phyloP scores from a whole-genome alignment of 1,139 yeast species.

The Yamadazyma atlantica region DNA sequence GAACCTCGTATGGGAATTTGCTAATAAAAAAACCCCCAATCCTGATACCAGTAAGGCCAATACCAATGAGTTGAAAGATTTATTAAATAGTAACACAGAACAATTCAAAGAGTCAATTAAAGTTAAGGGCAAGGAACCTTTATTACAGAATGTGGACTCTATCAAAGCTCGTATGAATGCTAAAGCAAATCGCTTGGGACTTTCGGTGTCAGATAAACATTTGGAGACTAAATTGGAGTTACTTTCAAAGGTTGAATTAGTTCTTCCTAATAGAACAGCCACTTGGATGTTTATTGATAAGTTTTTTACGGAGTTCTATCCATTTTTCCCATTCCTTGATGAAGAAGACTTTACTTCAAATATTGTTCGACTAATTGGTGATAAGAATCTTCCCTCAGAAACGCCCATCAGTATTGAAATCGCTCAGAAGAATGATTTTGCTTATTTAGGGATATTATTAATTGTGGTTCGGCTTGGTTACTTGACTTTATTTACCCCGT shows the following conservation, averaged over 20 bases:
- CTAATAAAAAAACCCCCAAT: neutral
- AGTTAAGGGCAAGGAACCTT: neutral
- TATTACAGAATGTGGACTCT: neutral
- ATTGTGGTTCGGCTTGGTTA: conserved; percentile 23
- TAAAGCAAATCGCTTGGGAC: neutral
- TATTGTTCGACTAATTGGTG: conserved; percentile 19
- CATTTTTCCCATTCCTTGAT: conserved; percentile 49
- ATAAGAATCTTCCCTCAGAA: conserved; percentile 4
- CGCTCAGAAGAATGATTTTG: conserved; percentile 21
- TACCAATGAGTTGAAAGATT: too few species aligned
- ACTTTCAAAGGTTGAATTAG: conserved; percentile 33
- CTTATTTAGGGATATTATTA: conserved; percentile 23
- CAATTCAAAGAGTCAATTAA: too few species aligned
- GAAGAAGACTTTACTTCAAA: conserved; percentile 24
- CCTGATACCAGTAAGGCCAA: too few species aligned
- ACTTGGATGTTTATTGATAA: conserved; percentile 44
- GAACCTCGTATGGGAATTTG: neutral
- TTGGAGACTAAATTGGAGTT: conserved; percentile 19
- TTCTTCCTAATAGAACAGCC: conserved; percentile 41
- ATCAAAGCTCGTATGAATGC: neutral
- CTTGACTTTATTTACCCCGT: conserved; percentile 26
- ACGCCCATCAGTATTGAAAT: conserved; percentile 13
- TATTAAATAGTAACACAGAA: too few species aligned
- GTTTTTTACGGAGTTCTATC: conserved; percentile 44
- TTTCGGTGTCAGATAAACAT: neutral